Conservation (phyloP, 768 basidiomycete genomes). For the Saitozyma sp. region DNA sequence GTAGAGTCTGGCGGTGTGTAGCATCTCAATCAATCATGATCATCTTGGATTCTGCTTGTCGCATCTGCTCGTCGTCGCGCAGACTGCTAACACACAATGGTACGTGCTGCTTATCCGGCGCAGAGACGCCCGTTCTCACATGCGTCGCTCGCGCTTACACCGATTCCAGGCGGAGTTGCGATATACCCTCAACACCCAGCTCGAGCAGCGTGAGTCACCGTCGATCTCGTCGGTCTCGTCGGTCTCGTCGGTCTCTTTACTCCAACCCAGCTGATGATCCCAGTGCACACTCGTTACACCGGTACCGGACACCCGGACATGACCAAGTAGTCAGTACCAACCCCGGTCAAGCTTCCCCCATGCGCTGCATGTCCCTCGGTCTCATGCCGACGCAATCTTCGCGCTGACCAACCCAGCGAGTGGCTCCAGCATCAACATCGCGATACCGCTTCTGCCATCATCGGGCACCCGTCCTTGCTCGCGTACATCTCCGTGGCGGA, state of each 20-base stretch:
- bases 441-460: slow-evolving; percentile 88
- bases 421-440: slow-evolving; percentile 98
- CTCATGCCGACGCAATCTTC: not conserved
- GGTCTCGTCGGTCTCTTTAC: no score
- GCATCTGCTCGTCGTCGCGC: no score
- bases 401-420: slow-evolving; percentile 62
- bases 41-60: no score
- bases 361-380: not conserved
- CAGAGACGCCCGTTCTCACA: no score
- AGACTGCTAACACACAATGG: no score
- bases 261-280: slow-evolving; percentile 3
- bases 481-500: slow-evolving; percentile 92
- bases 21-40: no score
- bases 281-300: slow-evolving; percentile 93
- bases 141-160: not conserved
- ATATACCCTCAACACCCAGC: slow-evolving; percentile 93
- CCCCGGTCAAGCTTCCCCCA: not conserved
- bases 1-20: no score
- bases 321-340: slow-evolving; percentile 78
- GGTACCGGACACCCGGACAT: slow-evolving; percentile 97
- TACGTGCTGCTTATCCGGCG: no score
- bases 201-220: slow-evolving; percentile 77
- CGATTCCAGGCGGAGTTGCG: slow-evolving; percentile 74
- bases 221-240: no score
- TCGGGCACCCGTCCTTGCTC: slow-evolving; percentile 81